Evolutionary conservation across 352 stramenopile species (phyloP).

Genomic region (Globisporangium perplexum): DNA sequence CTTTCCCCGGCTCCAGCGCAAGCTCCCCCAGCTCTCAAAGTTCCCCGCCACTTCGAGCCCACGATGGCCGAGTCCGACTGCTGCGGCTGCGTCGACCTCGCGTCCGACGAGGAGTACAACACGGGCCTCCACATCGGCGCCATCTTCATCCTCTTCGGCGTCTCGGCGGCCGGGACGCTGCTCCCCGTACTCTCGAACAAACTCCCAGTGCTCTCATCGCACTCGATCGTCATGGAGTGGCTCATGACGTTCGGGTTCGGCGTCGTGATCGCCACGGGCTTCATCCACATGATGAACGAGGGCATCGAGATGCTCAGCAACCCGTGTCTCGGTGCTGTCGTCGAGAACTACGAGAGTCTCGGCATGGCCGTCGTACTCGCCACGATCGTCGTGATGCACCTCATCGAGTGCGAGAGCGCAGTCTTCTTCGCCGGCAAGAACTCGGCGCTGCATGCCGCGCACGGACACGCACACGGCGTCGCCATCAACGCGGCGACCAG

Average conservation of each 20-base stretch:
- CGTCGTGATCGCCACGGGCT: conserved; percentile 55
- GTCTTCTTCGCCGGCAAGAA: conserved; percentile 37
- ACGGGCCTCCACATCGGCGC: conserved; percentile 38
- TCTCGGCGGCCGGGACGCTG: conserved; percentile 34
- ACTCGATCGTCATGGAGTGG: conserved; percentile 33
- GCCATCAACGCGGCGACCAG: background rate
- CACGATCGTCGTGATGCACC: conserved; percentile 56
- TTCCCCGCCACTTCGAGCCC: background rate
- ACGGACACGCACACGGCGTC: conserved; percentile 25
- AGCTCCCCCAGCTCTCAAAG: background rate
- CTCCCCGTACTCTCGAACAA: conserved; percentile 25
- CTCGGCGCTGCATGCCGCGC: conserved; percentile 14
- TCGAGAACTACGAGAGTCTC: conserved; percentile 46
- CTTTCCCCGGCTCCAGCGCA: background rate
- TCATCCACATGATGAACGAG: conserved; percentile 75
- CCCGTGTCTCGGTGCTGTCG: conserved; percentile 42
- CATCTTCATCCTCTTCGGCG: conserved; percentile 53
- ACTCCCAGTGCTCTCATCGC: conserved; percentile 35
- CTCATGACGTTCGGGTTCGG: conserved; percentile 59
- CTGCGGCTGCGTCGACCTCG: conserved; percentile 33
- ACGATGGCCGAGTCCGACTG: conserved; percentile 27
- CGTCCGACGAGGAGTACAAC: conserved; percentile 35
- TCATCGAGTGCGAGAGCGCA: conserved; percentile 60
- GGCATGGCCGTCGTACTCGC: conserved; percentile 52
- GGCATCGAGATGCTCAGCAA: conserved; percentile 49